Evolutionary conservation across 2,329 filamentous ascomycete genomes (phyloP).

Genomic region (Aspergillus luchuensis): DNA sequence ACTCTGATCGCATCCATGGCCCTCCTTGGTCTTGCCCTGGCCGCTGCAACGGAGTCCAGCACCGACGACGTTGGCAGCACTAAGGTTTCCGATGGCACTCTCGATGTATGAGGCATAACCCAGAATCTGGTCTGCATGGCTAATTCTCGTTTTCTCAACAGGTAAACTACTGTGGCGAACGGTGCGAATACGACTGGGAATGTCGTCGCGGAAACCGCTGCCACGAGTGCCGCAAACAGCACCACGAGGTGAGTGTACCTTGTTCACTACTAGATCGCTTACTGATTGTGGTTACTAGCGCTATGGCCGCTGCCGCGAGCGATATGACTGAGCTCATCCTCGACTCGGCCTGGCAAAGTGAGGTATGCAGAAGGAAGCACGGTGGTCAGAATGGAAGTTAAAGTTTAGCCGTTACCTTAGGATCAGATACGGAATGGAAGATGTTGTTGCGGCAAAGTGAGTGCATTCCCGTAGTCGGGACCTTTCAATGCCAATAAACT

Average conservation of each 20-base stretch:
- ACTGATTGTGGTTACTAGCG: background rate
- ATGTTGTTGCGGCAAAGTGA: no score
- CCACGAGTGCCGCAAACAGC: background rate
- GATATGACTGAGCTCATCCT: background rate
- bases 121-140: no score
- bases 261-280: background rate
- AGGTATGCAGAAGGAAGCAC: no score
- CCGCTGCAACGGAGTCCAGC: background rate
- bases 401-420: no score
- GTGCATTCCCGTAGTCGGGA: no score
- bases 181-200: background rate
- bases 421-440: no score
- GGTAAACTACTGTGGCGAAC: background rate
- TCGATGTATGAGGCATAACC: background rate
- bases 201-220: background rate
- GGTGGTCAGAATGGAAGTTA: no score
- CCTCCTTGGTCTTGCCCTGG: background rate
- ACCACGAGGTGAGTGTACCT: background rate
- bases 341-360: background rate
- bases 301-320: background rate
- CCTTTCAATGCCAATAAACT: no score
- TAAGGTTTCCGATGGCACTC: background rate
- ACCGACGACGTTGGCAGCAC: background rate
- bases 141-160: background rate
- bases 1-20: background rate